Base-by-base conservation (phyloP, 176 grass and related monocot genomes). In the Avena insularis region DNA sequence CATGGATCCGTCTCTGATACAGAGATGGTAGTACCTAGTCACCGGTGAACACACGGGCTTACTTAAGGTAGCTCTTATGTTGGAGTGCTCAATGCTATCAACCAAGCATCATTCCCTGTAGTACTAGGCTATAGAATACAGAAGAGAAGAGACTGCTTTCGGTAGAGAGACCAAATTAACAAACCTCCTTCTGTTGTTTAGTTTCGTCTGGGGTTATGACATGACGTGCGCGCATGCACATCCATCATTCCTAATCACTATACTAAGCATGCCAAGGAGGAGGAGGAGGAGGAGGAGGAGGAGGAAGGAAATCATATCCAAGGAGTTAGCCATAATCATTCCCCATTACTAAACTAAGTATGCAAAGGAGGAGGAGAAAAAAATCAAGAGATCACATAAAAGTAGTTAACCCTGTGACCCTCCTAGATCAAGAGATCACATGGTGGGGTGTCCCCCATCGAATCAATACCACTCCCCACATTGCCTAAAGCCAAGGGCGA, bases 311-410 rank as follows among this genome's bases (percentile, higher is more conserved):
- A 83, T 82, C 51, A 65, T 71, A 12, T 33, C 63, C 12, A 66
- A 31, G 54, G 29, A 65, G 81, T 86, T 73, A 87, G 84, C 13
- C 63, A 66, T 15, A 2, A 8, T 16, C 33, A 1, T 13, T 33
- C 12, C 12, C 6, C 8, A 33, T 43, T 43, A 79, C 75, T 85
- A 87, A 55, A 76, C 77, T 74, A 74, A 74, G 43, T 43, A 43
- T 43, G 6, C 45, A 74, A 17, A 15, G 64, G 64, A 19, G 51
- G 17, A 85, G 71, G 47, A 78, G 12, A 31, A 85, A 71, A 69
- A 71, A 54, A 89, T 83, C n/a, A 89, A 35, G 17, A 77, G 50
- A 86, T 90, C 94, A 95, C 94, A 93, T 80, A 66, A 87, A 89
- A 85, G 65, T 76, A 89, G 67, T 72, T 87, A 90, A 78, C 81